A percentile compares a stretch with the other conserved stretches of the same genome.
phyloP scores from a whole-genome alignment of 1,284 basidiomycete species.

The Athelia psychrophila region DNA sequence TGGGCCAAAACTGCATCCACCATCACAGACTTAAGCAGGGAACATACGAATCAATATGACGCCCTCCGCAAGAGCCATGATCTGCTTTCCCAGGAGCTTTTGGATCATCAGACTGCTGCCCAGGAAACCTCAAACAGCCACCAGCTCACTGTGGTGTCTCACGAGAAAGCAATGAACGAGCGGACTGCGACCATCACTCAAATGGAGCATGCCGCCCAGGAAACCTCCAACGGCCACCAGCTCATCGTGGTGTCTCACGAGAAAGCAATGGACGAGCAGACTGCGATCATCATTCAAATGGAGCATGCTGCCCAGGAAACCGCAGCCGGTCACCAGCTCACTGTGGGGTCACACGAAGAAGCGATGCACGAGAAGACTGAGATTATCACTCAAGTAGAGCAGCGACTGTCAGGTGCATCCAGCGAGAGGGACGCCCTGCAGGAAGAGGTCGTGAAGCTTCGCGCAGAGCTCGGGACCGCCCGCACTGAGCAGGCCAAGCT shows the following conservation, averaged over 20 bases:
- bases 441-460: constrained; percentile 51
- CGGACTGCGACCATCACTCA: constrained; percentile 44
- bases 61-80: constrained; percentile 50
- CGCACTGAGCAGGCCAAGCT: constrained; percentile 58
- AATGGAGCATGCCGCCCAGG: constrained; percentile 53
- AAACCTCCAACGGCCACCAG: constrained; percentile 50
- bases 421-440: constrained; percentile 53
- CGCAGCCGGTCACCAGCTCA: constrained; percentile 46
- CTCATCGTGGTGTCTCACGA: constrained; percentile 50
- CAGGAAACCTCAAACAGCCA: constrained; percentile 50
- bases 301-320: constrained; percentile 58
- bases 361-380: constrained; percentile 49
- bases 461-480: constrained; percentile 57
- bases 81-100: constrained; percentile 56
- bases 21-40: constrained; percentile 26
- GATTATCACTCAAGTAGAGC: constrained; percentile 44
- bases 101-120: constrained; percentile 57
- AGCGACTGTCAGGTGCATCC: constrained; percentile 42
- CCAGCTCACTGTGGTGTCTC: constrained; percentile 46
- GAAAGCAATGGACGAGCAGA: constrained; percentile 48
- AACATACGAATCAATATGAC: constrained; percentile 40
- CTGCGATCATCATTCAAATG: constrained; percentile 39
- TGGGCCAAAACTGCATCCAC: constrained; percentile 14
- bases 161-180: constrained; percentile 50
- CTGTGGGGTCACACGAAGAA: constrained; percentile 46